phyloP scores from a whole-genome alignment of 1,139 yeast genomes.

The Blastobotrys serpentis region DNA sequence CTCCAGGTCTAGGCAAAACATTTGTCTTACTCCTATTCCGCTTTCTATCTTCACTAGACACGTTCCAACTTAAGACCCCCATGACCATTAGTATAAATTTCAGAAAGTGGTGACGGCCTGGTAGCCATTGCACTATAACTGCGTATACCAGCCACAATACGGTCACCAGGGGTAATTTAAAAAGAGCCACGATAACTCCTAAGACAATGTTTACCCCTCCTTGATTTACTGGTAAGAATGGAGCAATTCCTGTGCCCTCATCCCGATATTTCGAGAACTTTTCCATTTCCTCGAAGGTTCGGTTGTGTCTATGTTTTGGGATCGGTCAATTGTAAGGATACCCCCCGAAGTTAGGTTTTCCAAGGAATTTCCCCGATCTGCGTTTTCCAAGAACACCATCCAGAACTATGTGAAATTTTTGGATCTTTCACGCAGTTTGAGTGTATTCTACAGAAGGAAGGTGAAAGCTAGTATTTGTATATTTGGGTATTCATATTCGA shows the following conservation, averaged over 20 bases:
- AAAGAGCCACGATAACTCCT: constrained; percentile 12
- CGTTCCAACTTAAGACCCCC: constrained; percentile 2
- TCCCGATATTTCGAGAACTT: constrained; percentile 44
- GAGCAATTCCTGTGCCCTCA: constrained; percentile 44
- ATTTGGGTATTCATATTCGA: too few species aligned
- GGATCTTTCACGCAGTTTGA: too few species aligned
- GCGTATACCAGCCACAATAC: constrained; percentile 6
- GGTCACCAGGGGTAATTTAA: constrained; percentile 9
- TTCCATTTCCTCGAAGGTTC: too few species aligned
- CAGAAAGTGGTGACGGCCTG: constrained; percentile 5
- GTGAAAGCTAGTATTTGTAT: too few species aligned
- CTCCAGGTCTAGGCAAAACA: constrained; percentile 34
- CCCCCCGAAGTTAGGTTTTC: too few species aligned
- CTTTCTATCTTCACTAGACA: constrained; percentile 5
- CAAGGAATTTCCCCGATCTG: too few species aligned
- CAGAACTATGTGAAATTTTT: too few species aligned
- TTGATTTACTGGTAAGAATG: constrained; percentile 33
- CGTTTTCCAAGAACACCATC: too few species aligned
- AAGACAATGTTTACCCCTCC: background rate
- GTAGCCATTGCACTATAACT: constrained; percentile 12
- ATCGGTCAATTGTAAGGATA: too few species aligned
- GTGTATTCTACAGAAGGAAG: too few species aligned
- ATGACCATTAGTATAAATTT: background rate
- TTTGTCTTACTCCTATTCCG: constrained; percentile 2
- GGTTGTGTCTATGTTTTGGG: background rate